Base-by-base conservation (phyloP, 441 rosid species). In the Pelargonium australe region DNA sequence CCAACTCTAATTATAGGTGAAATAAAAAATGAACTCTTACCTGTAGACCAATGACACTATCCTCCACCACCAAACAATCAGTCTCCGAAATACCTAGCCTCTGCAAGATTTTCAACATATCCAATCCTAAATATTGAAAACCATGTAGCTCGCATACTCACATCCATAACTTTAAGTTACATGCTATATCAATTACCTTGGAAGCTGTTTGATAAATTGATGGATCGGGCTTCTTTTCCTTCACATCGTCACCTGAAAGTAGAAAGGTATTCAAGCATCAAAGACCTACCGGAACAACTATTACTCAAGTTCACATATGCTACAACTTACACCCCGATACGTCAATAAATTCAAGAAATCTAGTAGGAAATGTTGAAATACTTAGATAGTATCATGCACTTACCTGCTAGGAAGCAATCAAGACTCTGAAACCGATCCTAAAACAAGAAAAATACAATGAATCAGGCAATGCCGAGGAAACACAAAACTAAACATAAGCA, bases 381-480 rank as follows among this genome's bases (percentile, higher is more conserved):
- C 37, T 31, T 31, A 31, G 5, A 2, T 31, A 31, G 37, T 31
- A 31, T 3, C 5, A 31, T 31, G 37, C 5, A 63, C 64, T 31
- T 77, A 93, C 97, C 98, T 79, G 98, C 98, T 58, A 93, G 95
- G 85, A 93, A 93, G 86, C 98, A 90, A 84, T 93, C 98, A 8
- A 93, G 89, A 77, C 92, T 86, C 74, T 84, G 80, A 71, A 87
- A 93, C 20, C 93, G 89, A 66, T 87, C 96, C 98, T 93, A 70
- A 2, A 63, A 74, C 45, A 71, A 73, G 20, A 55, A 53, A 70
- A 20, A 63, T 19, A 41, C 4, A 77, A 40, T 44, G 17, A 62
- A 44, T 37, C 61, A 68, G 64, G 66, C n/a, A 10, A 6, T 31
- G 51, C 31, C 17, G n/a, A 0, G 19, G 66, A 23, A 63, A 31